phyloP scores from a whole-genome alignment of 2,329 filamentous ascomycete species.

The Bipolaris bicolor region DNA sequence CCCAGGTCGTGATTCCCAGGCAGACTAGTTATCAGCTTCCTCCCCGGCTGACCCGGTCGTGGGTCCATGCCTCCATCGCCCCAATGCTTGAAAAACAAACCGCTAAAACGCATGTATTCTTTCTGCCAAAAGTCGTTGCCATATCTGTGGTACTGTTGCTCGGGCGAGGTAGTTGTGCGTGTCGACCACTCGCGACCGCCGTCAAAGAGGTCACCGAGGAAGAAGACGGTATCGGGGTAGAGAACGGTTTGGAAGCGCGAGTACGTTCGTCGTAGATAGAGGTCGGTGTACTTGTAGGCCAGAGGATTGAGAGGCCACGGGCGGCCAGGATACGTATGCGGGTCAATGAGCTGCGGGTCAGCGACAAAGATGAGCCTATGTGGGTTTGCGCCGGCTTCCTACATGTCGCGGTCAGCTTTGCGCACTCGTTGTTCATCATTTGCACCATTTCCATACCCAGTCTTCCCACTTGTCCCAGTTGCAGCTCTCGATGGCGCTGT shows the following conservation, averaged over 20 bases:
- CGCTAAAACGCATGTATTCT: conserved; percentile 85
- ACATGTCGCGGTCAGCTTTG: conserved; percentile 22
- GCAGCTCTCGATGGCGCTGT: conserved; percentile 72
- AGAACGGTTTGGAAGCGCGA: conserved; percentile 75
- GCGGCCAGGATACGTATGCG: conserved; percentile 90
- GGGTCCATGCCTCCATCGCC: conserved; percentile 62
- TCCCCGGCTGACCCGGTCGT: conserved; percentile 66
- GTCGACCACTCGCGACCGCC: conserved; percentile 95
- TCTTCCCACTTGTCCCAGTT: conserved; percentile 88
- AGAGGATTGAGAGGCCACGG: conserved; percentile 72
- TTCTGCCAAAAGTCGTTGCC: conserved; percentile 82
- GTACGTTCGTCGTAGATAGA: conserved; percentile 86
- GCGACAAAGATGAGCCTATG: conserved; percentile 86
- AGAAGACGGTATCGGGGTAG: conserved; percentile 85
- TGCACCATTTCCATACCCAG: conserved; percentile 67
- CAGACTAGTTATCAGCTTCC: conserved; percentile 81
- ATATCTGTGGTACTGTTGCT: conserved; percentile 75
- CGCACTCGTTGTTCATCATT: background rate
- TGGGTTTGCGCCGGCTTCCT: conserved; percentile 79
- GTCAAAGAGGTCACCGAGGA: conserved; percentile 93
- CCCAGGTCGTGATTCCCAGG: conserved; percentile 96
- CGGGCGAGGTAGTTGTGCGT: conserved; percentile 57
- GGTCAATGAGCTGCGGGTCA: conserved; percentile 90
- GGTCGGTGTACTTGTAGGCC: conserved; percentile 79
- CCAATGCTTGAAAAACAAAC: conserved; percentile 80